Evolutionary conservation across 1,139 yeast species (phyloP), one percentile per base, ranked within the genome.

Genomic region (Chernovozyma sophiae-reginae): DNA sequence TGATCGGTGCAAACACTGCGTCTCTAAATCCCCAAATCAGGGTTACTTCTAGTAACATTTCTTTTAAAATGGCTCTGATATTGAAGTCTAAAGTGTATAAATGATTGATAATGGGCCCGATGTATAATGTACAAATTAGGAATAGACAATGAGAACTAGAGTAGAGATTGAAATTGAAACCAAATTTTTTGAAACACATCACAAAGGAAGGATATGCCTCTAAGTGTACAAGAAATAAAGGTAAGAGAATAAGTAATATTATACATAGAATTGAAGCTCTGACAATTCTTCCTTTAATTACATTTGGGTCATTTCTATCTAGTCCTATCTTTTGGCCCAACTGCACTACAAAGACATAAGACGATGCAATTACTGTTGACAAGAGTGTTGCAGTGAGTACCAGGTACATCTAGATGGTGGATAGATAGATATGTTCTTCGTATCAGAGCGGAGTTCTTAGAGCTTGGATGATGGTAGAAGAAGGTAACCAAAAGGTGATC

Each of bases 1-100:
- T 82, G 1, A 86, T 39, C 1, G 98, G 98, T 0, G 95, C 97
- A 44, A 86, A 70, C 0, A 86, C 40, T 42, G 77, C 74, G 54
- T 86, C 83, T 42, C 96, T 63, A 31, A 81, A 36, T 2, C 86
- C 85, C 45, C 67, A 62, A 2, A 78, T 51, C 18, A 67, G 64
- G 13, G 40, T 25, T 23, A 74, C 50, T 35, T 60, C 59, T 3
- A 43, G 45, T 20, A 23, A 14, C 48, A 46, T 31, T 52, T 62
- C 50, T 28, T 44, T 18, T 1, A 34, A 22, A 12, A 49, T 32
- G 5, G 46, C 35, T 12, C 39, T 35, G 4, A 40, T 33, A 25
- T 45, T 28, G 31, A 19, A 45, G 39, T 32, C 50, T 46, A 31
- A 38, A 30, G 14, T 35, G 38, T 38, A 37, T 3, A 51, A 32